A percentile compares a stretch with the other conserved stretches of the same genome.
These are phyloP conservation scores for Fusarium chaquense DNA, from an alignment of 2,329 filamentous ascomycete species.

Conservation along the genomic window DNA sequence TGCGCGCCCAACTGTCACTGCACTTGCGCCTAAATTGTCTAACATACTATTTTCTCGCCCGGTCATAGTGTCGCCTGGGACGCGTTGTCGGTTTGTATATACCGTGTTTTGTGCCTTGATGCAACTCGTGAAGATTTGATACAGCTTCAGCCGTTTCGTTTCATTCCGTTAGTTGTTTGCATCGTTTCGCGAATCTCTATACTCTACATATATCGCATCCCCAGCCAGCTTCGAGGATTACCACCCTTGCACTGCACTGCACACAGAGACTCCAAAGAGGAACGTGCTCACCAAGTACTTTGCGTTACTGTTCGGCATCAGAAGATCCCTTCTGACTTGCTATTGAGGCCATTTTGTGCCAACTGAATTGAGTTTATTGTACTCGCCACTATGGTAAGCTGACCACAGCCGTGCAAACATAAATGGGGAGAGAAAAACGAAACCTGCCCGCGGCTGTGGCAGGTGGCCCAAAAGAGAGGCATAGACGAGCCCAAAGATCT, in stretches of 20 bases:
- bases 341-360: conserved; percentile 31
- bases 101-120: conserved; percentile 42
- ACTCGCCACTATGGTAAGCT: conserved; percentile 48
- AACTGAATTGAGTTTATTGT: conserved; percentile 30
- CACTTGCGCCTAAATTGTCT: conserved; percentile 42
- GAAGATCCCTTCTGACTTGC: conserved; percentile 33
- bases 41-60: conserved; percentile 37
- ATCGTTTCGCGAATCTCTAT: conserved; percentile 19
- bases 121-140: conserved; percentile 42
- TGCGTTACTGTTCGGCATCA: conserved; percentile 35
- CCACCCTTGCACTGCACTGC: conserved; percentile 18
- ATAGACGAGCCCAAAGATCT: conserved; percentile 50
- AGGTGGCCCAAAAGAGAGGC: conserved; percentile 53
- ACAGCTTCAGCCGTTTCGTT: conserved; percentile 38
- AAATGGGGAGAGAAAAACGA: conserved; percentile 55
- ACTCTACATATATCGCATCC: conserved; percentile 19
- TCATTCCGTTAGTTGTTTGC: conserved; percentile 23
- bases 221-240: conserved; percentile 16
- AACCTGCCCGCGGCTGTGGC: conserved; percentile 48
- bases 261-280: conserved; percentile 25
- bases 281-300: conserved; percentile 19
- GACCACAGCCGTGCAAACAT: conserved; percentile 39
- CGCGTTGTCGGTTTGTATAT: conserved; percentile 42
- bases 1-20: conserved; percentile 46
- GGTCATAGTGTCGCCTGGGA: conserved; percentile 34